phyloP scores from a whole-genome alignment of 2,329 filamentous ascomycete genomes.

The Exophiala calicioides region DNA sequence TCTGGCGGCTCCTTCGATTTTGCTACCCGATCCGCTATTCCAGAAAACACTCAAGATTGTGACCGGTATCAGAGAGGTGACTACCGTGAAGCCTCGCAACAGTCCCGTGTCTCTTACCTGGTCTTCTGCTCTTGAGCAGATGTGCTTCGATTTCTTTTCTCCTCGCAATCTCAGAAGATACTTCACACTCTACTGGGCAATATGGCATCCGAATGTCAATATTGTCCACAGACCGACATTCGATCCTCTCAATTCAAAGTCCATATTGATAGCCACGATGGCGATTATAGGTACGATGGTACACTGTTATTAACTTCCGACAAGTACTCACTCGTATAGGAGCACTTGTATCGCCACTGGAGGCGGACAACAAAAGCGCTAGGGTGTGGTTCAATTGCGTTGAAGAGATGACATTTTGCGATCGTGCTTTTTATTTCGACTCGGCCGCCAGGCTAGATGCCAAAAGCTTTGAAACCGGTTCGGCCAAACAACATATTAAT shows the following conservation, averaged over 20 bases:
- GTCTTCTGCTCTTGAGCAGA: background rate
- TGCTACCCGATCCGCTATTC: background rate
- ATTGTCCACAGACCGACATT: constrained; percentile 7
- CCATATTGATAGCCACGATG: background rate
- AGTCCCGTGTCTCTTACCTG: background rate
- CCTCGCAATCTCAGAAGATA: background rate
- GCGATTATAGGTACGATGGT: constrained; percentile 3
- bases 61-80: background rate
- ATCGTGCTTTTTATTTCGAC: constrained; percentile 42
- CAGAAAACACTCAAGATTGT: background rate
- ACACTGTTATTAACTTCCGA: too few relatives aligned
- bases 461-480: constrained; percentile 34
- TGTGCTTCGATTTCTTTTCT: constrained; percentile 3
- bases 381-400: constrained; percentile 42
- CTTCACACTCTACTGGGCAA: constrained; percentile 2
- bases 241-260: background rate
- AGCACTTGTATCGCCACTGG: background rate
- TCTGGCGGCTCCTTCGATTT: too few relatives aligned
- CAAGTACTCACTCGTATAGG: too few relatives aligned
- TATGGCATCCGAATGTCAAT: constrained; percentile 6
- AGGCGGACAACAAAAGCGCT: constrained; percentile 26
- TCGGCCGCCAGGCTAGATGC: too few relatives aligned
- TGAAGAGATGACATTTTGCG: constrained; percentile 41
- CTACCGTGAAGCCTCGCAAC: background rate
- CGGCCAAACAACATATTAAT: constrained; percentile 34